A percentile compares a stretch with the other conserved stretches of the same genome.
phyloP scores from a whole-genome alignment of 805 yeast genomes.

The Metschnikowia santaceciliae region DNA sequence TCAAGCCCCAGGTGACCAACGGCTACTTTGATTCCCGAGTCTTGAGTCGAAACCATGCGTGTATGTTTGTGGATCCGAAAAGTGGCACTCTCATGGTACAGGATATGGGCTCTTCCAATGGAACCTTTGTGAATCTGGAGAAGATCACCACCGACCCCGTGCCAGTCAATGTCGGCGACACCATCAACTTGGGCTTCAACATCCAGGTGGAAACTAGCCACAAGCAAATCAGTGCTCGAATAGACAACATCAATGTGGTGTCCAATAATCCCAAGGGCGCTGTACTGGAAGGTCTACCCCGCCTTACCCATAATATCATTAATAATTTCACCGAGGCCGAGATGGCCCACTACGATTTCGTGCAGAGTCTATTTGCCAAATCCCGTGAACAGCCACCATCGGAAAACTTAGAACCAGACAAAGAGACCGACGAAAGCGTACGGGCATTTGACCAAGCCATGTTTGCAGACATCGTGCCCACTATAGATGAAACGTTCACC shows the following conservation, averaged over 20 bases:
- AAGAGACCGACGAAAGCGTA: constrained; percentile 1
- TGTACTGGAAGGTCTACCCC: constrained; percentile 11
- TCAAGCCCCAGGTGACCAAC: constrained; percentile 62
- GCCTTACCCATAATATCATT: constrained; percentile 12
- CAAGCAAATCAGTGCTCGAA: constrained; percentile 78
- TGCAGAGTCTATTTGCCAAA: constrained; percentile 28
- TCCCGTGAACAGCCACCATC: constrained; percentile 7
- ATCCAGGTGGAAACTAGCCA: constrained; percentile 68
- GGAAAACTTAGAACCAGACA: constrained; percentile 1
- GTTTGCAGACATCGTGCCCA: constrained; percentile 55
- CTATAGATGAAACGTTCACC: constrained; percentile 40
- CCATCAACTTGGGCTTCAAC: constrained; percentile 92
- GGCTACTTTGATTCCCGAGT: constrained; percentile 95
- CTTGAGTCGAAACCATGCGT: constrained; percentile 90
- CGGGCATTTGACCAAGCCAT: constrained; percentile 52
- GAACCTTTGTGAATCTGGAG: constrained; percentile 81
- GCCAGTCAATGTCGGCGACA: constrained; percentile 73
- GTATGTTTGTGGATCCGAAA: constrained; percentile 65
- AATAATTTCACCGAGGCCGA: constrained; percentile 24
- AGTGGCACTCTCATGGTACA: constrained; percentile 67
- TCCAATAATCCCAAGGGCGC: constrained; percentile 26
- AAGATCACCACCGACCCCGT: constrained; percentile 61
- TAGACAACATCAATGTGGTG: constrained; percentile 67
- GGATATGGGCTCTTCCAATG: constrained; percentile 90
- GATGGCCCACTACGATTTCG: constrained; percentile 32